Evolutionary conservation across 495 filamentous ascomycete species (phyloP).

Genomic region (Penicillium angulare): DNA sequence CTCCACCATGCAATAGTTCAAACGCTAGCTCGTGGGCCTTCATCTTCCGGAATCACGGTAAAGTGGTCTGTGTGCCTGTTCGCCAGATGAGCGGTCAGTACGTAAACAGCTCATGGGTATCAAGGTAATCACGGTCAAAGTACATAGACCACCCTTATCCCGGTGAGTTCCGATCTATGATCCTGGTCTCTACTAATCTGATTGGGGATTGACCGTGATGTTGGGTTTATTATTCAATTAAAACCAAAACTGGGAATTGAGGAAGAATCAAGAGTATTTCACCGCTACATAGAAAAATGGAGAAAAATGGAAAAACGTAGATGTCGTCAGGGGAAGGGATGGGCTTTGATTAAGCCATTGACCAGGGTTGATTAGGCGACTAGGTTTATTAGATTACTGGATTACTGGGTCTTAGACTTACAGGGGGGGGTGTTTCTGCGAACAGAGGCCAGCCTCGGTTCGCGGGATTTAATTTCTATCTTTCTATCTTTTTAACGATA

Average conservation of each 20-base stretch:
- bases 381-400: too few relatives aligned
- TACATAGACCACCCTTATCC: constrained; percentile 7
- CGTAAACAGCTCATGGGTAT: background rate
- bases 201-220: background rate
- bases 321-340: too few relatives aligned
- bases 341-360: too few relatives aligned
- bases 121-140: too few relatives aligned
- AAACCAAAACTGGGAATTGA: too few relatives aligned
- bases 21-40: constrained; percentile 14
- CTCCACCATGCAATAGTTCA: background rate
- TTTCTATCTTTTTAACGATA: background rate
- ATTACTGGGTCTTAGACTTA: too few relatives aligned
- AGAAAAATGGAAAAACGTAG: background rate
- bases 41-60: too few relatives aligned
- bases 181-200: background rate
- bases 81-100: constrained; percentile 20
- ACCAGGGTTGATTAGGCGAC: too few relatives aligned
- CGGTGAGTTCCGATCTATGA: constrained; percentile 14
- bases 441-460: background rate
- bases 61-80: constrained; percentile 12
- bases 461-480: background rate
- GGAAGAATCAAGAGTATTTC: too few relatives aligned
- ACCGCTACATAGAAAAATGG: background rate
- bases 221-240: too few relatives aligned
- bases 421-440: too few relatives aligned